A percentile compares a stretch with the other conserved stretches of the same genome.
Evolutionary conservation across 352 stramenopile genomes (phyloP).

Genomic region (Globisporangium takayamanum): DNA sequence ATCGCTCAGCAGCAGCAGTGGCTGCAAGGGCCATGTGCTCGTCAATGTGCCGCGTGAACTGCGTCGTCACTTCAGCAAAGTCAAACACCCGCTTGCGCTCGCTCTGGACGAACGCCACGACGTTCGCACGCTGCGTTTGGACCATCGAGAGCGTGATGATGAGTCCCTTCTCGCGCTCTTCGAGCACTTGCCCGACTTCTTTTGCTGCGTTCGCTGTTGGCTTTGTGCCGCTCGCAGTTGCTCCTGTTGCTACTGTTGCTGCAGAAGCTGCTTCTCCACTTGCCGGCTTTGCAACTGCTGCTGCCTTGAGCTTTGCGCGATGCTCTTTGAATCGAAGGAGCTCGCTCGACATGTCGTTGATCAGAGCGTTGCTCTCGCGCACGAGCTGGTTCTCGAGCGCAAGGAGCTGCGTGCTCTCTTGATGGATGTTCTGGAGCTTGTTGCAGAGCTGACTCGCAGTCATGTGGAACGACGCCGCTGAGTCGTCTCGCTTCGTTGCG

Average conservation of each 20-base stretch:
- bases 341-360: slow-evolving; percentile 70
- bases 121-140: slow-evolving; percentile 38
- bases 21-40: slow-evolving; percentile 15
- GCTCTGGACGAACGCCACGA: slow-evolving; percentile 46
- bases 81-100: slow-evolving; percentile 71
- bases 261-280: not conserved
- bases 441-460: slow-evolving; percentile 70
- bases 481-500: slow-evolving; percentile 40
- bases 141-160: slow-evolving; percentile 66
- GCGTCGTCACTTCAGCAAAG: slow-evolving; percentile 32
- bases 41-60: slow-evolving; percentile 53
- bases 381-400: slow-evolving; percentile 57
- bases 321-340: slow-evolving; percentile 51
- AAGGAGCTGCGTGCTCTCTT: slow-evolving; percentile 67
- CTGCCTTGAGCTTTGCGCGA: slow-evolving; percentile 32
- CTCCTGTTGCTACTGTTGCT: not conserved
- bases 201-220: slow-evolving; percentile 19
- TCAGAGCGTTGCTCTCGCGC: slow-evolving; percentile 43
- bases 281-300: slow-evolving; percentile 1
- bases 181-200: slow-evolving; percentile 59
- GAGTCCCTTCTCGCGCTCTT: slow-evolving; percentile 77
- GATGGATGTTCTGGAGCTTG: slow-evolving; percentile 75
- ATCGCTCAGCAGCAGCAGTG: slow-evolving; percentile 6
- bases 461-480: slow-evolving; percentile 67
- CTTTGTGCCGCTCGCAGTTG: not conserved